phyloP scores from a whole-genome alignment of 352 stramenopile genomes.

The Phytophthora megakarya region DNA sequence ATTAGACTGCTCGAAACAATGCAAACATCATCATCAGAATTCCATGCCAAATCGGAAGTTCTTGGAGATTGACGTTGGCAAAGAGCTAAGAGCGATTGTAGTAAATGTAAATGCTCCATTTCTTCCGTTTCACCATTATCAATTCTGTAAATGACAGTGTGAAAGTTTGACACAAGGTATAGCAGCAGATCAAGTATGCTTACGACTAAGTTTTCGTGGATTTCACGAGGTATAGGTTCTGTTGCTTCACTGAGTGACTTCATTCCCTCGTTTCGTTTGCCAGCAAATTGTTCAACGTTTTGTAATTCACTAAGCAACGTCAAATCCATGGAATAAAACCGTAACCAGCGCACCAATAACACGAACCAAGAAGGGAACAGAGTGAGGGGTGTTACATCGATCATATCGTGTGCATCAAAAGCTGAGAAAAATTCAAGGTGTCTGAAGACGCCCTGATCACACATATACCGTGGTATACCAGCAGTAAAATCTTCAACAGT shows the following conservation, averaged over 20 bases:
- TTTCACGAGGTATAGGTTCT: neutral
- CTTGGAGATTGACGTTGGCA: conserved; percentile 13
- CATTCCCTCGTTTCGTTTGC: neutral
- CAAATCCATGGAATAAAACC: conserved; percentile 39
- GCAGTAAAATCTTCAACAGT: neutral
- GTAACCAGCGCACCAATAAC: conserved; percentile 33
- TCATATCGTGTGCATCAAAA: neutral
- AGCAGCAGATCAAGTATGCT: conserved; percentile 23
- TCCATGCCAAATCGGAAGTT: neutral
- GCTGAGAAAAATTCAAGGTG: conserved; percentile 14
- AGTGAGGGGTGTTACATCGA: conserved; percentile 8
- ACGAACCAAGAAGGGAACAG: conserved; percentile 32
- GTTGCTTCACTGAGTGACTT: neutral
- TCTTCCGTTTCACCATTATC: conserved; percentile 13
- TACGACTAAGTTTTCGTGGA: conserved; percentile 8
- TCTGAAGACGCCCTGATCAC: conserved; percentile 12
- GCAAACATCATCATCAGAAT: neutral
- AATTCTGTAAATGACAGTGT: conserved; percentile 24
- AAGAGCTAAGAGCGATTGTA: conserved; percentile 22
- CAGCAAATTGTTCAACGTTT: neutral
- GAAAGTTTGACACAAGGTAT: conserved; percentile 22
- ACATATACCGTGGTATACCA: conserved; percentile 12
- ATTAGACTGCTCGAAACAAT: conserved; percentile 25
- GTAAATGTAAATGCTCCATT: conserved; percentile 10
- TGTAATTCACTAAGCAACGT: conserved; percentile 12